Conservation (phyloP, 2,329 filamentous ascomycete species). For the Rhexocercosporidium sp. region DNA sequence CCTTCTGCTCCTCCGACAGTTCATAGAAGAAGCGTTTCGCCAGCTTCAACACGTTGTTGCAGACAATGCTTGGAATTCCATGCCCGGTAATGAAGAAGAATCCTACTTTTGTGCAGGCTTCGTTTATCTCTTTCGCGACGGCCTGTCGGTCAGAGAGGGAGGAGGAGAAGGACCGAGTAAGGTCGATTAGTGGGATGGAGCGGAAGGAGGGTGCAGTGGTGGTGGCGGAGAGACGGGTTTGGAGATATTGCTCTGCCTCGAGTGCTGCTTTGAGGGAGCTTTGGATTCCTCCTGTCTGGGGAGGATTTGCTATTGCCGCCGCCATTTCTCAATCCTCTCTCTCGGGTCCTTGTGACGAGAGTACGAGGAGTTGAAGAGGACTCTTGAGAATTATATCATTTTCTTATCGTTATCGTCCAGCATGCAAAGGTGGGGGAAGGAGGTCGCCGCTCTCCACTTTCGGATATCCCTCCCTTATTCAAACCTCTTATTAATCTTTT, state of each 20-base stretch:
- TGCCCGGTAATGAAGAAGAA: constrained; percentile 51
- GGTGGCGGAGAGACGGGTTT: constrained; percentile 30
- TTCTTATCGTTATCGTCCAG: constrained; percentile 5
- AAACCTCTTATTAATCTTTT: background rate
- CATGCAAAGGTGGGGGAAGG: constrained; percentile 17
- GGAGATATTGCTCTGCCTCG: constrained; percentile 38
- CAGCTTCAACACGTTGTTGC: constrained; percentile 48
- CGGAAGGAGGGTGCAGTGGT: constrained; percentile 32
- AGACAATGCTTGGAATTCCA: constrained; percentile 48
- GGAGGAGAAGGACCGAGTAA: constrained; percentile 38
- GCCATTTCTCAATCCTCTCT: background rate
- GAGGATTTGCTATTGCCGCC: constrained; percentile 17
- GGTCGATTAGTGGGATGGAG: constrained; percentile 40
- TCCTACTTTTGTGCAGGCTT: constrained; percentile 38
- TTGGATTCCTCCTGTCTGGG: constrained; percentile 5
- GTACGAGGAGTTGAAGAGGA: background rate
- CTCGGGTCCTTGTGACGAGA: background rate
- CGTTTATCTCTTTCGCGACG: constrained; percentile 37
- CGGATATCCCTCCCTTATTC: background rate
- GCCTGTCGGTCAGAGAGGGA: constrained; percentile 34
- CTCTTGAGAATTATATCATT: background rate
- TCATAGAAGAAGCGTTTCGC: constrained; percentile 53
- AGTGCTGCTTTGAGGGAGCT: constrained; percentile 34
- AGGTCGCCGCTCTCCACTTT: constrained; percentile 2
- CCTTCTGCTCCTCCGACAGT: constrained; percentile 52